Evolutionary conservation across 2,329 filamentous ascomycete genomes (phyloP).

Genomic region (Botryotinia calthae): DNA sequence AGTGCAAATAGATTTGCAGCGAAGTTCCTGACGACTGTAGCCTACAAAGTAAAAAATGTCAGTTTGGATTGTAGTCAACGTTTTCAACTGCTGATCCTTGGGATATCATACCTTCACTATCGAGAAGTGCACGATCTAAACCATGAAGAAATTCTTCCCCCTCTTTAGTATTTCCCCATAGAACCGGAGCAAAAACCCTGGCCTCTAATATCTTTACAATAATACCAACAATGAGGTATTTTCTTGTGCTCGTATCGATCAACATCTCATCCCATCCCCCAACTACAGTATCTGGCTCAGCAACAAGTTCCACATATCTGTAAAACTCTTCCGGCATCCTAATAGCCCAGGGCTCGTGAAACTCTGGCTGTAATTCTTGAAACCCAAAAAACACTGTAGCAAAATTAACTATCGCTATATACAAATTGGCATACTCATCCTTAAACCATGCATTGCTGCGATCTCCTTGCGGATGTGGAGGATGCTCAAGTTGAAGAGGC

Average conservation of each 20-base stretch:
- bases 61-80: conserved; percentile 4
- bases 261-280: conserved; percentile 34
- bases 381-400: conserved; percentile 24
- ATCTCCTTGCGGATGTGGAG: conserved; percentile 26
- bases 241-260: conserved; percentile 26
- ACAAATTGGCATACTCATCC: conserved; percentile 24
- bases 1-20: conserved; percentile 26
- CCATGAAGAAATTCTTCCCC: conserved; percentile 28
- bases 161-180: conserved; percentile 31
- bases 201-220: conserved; percentile 29
- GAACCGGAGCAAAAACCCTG: conserved; percentile 31
- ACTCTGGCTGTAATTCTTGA: conserved; percentile 21
- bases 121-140: conserved; percentile 31
- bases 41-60: conserved; percentile 23
- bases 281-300: conserved; percentile 27
- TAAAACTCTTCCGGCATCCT: conserved; percentile 28
- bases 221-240: conserved; percentile 32
- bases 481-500: conserved; percentile 24
- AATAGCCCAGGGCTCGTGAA: conserved; percentile 25
- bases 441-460: conserved; percentile 29
- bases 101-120: conserved; percentile 28
- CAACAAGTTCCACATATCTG: conserved; percentile 27
- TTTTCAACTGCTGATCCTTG: not conserved
- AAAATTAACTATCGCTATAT: conserved; percentile 19
- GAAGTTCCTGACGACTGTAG: conserved; percentile 28